Evolutionary conservation across 2,329 filamentous ascomycete genomes (phyloP).

Genomic region (Aureobasidium uvarum): DNA sequence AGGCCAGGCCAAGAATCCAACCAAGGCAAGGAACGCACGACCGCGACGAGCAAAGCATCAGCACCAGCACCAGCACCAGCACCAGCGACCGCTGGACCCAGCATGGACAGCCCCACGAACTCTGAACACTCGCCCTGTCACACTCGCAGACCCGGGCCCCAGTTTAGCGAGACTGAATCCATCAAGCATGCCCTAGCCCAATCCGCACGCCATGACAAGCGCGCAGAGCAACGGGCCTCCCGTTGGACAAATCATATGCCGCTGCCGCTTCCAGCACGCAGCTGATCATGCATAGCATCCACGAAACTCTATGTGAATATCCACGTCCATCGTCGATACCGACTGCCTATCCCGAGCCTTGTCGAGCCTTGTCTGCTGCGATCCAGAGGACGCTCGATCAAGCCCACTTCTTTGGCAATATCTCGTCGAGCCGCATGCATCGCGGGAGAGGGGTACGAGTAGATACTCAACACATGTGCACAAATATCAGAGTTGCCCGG

Average conservation of each 20-base stretch:
- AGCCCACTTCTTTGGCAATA: neutral
- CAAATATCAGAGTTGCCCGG: conserved; percentile 23
- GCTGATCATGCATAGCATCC: conserved; percentile 27
- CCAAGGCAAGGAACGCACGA: conserved; percentile 27
- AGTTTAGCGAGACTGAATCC: conserved; percentile 22
- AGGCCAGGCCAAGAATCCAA: conserved; percentile 26
- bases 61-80: neutral
- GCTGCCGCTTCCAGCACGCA: neutral
- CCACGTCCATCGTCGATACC: conserved; percentile 16
- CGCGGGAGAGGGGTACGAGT: conserved; percentile 6
- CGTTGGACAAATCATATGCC: conserved; percentile 28
- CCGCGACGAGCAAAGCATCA: neutral
- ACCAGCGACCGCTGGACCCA: neutral
- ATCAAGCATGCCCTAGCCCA: conserved; percentile 21
- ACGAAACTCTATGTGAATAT: conserved; percentile 4
- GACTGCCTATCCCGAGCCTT: neutral
- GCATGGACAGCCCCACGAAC: conserved; percentile 27
- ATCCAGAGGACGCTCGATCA: neutral
- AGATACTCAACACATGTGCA: neutral
- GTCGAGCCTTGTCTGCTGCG: conserved; percentile 21
- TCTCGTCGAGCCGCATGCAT: neutral
- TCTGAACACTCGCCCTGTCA: conserved; percentile 25
- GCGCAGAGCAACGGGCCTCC: conserved; percentile 24
- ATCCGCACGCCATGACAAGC: conserved; percentile 25
- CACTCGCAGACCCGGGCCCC: conserved; percentile 14